Evolutionary conservation across 1,284 basidiomycete species (phyloP).

Genomic region (Meira miltonrushii): DNA sequence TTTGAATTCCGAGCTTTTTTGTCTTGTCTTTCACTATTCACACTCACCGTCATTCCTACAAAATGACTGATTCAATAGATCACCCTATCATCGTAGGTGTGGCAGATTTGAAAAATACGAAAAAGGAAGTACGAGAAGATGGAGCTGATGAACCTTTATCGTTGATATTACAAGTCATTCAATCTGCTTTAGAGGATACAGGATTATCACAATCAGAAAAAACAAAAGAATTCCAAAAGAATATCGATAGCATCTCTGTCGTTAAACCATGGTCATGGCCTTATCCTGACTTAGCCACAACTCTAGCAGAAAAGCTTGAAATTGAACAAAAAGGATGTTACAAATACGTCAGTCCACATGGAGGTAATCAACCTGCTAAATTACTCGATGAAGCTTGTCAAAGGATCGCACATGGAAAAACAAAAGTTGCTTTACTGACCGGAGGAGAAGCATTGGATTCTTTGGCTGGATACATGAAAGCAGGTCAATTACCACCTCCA

Average conservation of each 20-base stretch:
- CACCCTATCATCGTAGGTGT: constrained; percentile 6
- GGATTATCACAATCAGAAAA: background rate
- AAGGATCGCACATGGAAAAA: background rate
- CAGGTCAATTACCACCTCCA: constrained; percentile 1
- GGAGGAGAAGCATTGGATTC: constrained; percentile 8
- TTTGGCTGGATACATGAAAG: constrained; percentile 4
- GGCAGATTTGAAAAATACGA: constrained; percentile 2
- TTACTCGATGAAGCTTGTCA: constrained; percentile 8
- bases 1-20: background rate
- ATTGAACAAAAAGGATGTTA: background rate
- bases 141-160: constrained; percentile 5
- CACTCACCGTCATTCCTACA: too few relatives aligned
- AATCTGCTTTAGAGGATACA: background rate
- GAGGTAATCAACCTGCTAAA: constrained; percentile 9
- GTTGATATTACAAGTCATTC: constrained; percentile 2
- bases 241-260: constrained; percentile 8
- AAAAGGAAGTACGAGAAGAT: background rate
- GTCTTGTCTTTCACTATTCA: too few relatives aligned
- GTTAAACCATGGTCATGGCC: constrained; percentile 10
- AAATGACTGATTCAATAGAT: too few relatives aligned
- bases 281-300: constrained; percentile 5
- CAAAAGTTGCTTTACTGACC: constrained; percentile 6
- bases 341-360: constrained; percentile 7
- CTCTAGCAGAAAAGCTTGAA: background rate
- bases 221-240: background rate